Conservation (phyloP, 2,329 filamentous ascomycete genomes). For the Colletotrichum sp. region DNA sequence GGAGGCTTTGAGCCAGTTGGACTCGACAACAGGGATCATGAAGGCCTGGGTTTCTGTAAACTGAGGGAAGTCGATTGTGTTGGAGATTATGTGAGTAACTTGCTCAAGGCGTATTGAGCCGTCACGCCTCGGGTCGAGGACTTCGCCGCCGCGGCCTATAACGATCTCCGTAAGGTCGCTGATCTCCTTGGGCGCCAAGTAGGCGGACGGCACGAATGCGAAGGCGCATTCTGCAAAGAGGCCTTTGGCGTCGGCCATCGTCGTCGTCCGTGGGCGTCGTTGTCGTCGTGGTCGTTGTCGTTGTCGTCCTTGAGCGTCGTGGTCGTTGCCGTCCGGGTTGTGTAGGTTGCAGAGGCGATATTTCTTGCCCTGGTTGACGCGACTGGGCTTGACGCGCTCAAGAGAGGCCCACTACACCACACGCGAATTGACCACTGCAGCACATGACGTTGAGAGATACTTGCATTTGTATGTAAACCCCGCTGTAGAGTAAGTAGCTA, state of each 20-base stretch:
- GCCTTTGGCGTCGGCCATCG: constrained; percentile 30
- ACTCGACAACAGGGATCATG: constrained; percentile 85
- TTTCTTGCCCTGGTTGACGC: not conserved
- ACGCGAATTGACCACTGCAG: not conserved
- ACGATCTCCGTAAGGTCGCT: constrained; percentile 49
- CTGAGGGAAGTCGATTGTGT: constrained; percentile 89
- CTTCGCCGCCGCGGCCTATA: constrained; percentile 54
- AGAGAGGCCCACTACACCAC: not conserved
- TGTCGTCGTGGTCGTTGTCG: not conserved
- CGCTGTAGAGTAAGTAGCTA: not conserved
- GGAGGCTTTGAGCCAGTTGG: constrained; percentile 79
- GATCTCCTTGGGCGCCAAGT: constrained; percentile 44
- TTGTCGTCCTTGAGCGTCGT: not conserved
- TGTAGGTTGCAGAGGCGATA: not conserved
- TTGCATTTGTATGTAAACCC: not conserved
- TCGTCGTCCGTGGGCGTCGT: not conserved
- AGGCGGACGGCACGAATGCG: constrained; percentile 50
- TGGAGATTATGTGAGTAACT: constrained; percentile 65
- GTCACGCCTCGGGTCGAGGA: constrained; percentile 52
- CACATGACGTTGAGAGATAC: not conserved
- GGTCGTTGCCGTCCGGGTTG: not conserved
- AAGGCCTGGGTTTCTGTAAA: constrained; percentile 76
- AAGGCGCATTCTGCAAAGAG: constrained; percentile 49
- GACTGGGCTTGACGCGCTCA: not conserved
- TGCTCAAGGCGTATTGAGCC: constrained; percentile 52